These are phyloP conservation scores for Asterochloris erici DNA, from an alignment of 139 green algal species.

Conservation along the genomic window DNA sequence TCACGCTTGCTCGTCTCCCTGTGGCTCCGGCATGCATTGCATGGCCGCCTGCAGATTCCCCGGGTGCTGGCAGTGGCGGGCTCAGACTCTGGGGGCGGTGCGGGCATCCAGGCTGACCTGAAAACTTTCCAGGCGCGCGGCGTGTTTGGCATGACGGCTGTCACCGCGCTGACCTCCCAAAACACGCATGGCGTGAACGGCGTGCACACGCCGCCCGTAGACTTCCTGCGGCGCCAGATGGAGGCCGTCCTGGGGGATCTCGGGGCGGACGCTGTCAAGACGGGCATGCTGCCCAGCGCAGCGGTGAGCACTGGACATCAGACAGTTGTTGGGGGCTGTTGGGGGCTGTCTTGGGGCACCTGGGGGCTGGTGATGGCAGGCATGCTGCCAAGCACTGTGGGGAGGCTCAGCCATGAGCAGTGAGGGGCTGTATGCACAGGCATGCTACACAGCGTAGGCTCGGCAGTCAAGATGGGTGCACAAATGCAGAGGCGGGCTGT, in stretches of 20 bases:
- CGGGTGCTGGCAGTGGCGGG: conserved; percentile 81
- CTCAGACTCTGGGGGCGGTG: conserved; percentile 90
- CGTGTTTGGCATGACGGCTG: conserved; percentile 67
- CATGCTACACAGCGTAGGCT: no score
- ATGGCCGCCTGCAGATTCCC: conserved; percentile 31
- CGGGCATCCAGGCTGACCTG: conserved; percentile 86
- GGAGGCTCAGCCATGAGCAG: neutral
- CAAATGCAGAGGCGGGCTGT: no score
- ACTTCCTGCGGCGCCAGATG: conserved; percentile 78
- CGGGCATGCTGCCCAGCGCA: conserved; percentile 85
- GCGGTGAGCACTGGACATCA: conserved; percentile 22
- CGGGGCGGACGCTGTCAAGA: conserved; percentile 83
- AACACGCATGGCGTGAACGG: conserved; percentile 86
- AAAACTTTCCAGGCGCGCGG: conserved; percentile 71
- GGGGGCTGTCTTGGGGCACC: neutral
- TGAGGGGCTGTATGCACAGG: neutral
- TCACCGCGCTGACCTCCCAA: conserved; percentile 93
- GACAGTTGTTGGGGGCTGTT: neutral
- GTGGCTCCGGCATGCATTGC: no score
- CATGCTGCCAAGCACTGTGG: neutral
- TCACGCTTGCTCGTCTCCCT: no score
- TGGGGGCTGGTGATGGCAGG: neutral
- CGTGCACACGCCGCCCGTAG: conserved; percentile 57
- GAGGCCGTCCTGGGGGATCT: conserved; percentile 82
- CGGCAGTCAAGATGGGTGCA: no score